Base-by-base conservation (phyloP, 805 yeast genomes). In the Barnettozyma salicaria region DNA sequence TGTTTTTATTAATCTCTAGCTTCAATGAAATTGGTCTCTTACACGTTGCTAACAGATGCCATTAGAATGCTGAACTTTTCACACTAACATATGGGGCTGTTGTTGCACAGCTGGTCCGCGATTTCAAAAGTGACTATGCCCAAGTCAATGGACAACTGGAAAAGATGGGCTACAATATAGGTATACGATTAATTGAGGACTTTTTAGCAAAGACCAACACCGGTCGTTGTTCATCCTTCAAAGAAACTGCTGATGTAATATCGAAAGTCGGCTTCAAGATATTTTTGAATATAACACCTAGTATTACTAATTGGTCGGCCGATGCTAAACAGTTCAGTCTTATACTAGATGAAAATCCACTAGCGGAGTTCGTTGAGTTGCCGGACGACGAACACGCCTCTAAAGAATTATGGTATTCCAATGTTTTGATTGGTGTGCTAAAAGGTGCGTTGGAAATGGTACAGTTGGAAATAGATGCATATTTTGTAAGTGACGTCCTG, bases 381-480 rank as follows among this genome's bases (percentile, higher is more conserved):
- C 97, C 97, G 0, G 79, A 74, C 55, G 95, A 83, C 50, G 80
- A 80, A 3, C 71, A 69, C 44, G 78, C 87, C 4, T 59, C 65
- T 39, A 73, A 72, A 45, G 86, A 82, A 51, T 65, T 92, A 36
- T 92, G 98, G 97, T 92, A 89, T 56, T 84, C 95, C 1, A 94
- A 92, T 52, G 73, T 92, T 3, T 63, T 88, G 19, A 83, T 89
- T 44, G 98, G 98, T 13, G 92, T 92, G 4, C 61, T 92, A 34
- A 75, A 86, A 41, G 97, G 97, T 5, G 88, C 95, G 0, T 63
- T 92, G 34, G 96, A 89, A 53, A 90, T 89, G 96, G 95, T 92
- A 4, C 98, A 92, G 55, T 63, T 92, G 51, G 95, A 89, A 40
- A 87, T 89, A 35, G 95, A 89, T 39, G 87, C 80, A 3, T 66